A percentile compares a stretch with the other conserved stretches of the same genome.
phyloP scores from a whole-genome alignment of 192 early-diverging fungal species.

The Linnemannia hyalina region DNA sequence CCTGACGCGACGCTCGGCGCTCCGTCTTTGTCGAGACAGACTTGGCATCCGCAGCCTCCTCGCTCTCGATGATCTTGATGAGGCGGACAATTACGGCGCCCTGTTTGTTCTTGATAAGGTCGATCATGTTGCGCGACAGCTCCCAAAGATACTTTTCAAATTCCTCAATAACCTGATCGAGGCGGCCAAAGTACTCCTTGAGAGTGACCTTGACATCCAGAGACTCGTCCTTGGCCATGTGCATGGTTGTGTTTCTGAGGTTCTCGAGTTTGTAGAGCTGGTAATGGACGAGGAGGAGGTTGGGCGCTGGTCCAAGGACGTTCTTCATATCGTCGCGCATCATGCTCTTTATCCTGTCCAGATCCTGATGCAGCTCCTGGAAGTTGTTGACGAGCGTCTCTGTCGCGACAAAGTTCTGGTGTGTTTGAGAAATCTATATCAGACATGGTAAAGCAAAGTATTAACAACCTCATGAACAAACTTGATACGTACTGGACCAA shows the following conservation, averaged over 20 bases:
- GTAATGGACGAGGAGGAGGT: constrained; percentile 90
- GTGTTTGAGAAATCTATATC: constrained; percentile 86
- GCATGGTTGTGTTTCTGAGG: constrained; percentile 89
- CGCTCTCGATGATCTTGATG: constrained; percentile 94
- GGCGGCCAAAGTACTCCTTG: constrained; percentile 85
- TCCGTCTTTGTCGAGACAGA: constrained; percentile 61
- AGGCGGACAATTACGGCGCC: constrained; percentile 86
- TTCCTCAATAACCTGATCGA: constrained; percentile 83
- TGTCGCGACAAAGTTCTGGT: constrained; percentile 95
- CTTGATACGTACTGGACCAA: no score
- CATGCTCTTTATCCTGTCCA: constrained; percentile 77
- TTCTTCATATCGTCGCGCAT: constrained; percentile 76
- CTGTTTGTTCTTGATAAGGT: constrained; percentile 79
- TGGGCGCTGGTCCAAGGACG: constrained; percentile 77
- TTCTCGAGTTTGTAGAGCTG: constrained; percentile 89
- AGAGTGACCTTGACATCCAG: constrained; percentile 88
- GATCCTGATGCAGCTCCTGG: constrained; percentile 86
- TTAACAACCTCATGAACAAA: background rate
- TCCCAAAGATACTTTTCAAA: constrained; percentile 93
- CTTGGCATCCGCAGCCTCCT: constrained; percentile 91
- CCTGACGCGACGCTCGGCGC: constrained; percentile 61
- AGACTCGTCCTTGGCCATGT: constrained; percentile 71
- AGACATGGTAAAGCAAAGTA: background rate
- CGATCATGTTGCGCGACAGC: constrained; percentile 82
- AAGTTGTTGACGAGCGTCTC: constrained; percentile 90